Percentiles rank a stretch among this genome's conserved stretches.
Conservation (phyloP, 106 monocot genomes). For the Dendrobium catenatum region DNA sequence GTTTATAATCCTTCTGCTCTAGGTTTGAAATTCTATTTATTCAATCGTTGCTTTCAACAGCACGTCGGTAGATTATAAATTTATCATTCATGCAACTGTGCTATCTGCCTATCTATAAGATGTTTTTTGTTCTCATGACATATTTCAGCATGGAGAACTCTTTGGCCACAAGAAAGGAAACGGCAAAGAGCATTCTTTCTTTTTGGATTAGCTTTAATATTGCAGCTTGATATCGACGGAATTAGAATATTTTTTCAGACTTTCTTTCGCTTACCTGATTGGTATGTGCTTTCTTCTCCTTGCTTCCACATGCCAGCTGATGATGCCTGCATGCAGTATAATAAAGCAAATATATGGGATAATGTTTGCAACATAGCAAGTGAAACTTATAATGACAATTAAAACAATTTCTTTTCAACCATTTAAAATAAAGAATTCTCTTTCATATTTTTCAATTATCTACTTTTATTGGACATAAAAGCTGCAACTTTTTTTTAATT, state of each 20-base stretch:
- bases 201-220: constrained; percentile 85
- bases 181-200: constrained; percentile 95
- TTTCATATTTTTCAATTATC: no score
- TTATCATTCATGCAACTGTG: not conserved
- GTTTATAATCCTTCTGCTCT: constrained; percentile 56
- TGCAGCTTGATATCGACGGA: constrained; percentile 84
- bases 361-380: no score
- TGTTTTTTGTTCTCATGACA: not conserved
- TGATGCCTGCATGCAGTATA: no score
- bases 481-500: not conserved
- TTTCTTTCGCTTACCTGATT: constrained; percentile 85
- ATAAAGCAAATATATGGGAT: no score
- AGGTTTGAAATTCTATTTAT: constrained; percentile 31
- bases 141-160: constrained; percentile 80
- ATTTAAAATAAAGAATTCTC: no score
- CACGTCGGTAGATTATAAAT: not conserved
- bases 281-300: constrained; percentile 32
- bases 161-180: constrained; percentile 99
- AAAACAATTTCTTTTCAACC: no score
- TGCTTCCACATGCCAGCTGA: not conserved
- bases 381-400: no score
- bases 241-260: constrained; percentile 83
- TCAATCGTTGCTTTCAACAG: not conserved
- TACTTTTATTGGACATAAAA: no score
- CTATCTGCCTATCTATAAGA: not conserved